A percentile compares a stretch with the other conserved stretches of the same genome.
These are phyloP conservation scores for Penstemon barbatus DNA, from an alignment of 257 asterid species.

Conservation along the genomic window DNA sequence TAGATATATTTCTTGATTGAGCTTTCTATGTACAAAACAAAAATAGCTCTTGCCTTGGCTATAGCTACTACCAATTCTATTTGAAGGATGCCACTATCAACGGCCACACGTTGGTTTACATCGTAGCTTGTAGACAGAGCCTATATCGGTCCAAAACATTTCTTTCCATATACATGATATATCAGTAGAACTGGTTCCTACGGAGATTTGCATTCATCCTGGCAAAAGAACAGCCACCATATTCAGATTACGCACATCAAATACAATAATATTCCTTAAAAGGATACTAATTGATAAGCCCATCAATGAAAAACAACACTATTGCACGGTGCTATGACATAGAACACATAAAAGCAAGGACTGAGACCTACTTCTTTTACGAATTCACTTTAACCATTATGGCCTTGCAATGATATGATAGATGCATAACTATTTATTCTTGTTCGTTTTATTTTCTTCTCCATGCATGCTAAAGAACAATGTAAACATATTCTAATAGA, in stretches of 20 bases:
- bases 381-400: background rate
- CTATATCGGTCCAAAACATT: background rate
- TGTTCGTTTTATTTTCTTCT: background rate
- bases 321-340: too few relatives aligned
- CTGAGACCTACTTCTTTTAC: background rate
- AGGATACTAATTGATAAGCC: too few relatives aligned
- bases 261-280: too few relatives aligned
- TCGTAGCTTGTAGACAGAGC: background rate
- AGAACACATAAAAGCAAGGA: too few relatives aligned
- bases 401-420: background rate
- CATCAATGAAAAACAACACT: too few relatives aligned
- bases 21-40: constrained; percentile 7
- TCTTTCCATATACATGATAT: background rate
- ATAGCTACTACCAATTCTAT: background rate
- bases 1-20: background rate
- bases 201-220: background rate
- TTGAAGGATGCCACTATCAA: background rate
- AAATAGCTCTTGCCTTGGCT: background rate
- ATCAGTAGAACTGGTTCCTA: background rate
- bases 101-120: background rate
- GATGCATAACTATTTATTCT: background rate
- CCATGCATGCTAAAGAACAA: background rate
- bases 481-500: background rate
- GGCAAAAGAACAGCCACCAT: background rate
- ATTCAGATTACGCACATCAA: too few relatives aligned